Conservation (phyloP, 176 grass and related monocot species). For the Oryza nivara region DNA sequence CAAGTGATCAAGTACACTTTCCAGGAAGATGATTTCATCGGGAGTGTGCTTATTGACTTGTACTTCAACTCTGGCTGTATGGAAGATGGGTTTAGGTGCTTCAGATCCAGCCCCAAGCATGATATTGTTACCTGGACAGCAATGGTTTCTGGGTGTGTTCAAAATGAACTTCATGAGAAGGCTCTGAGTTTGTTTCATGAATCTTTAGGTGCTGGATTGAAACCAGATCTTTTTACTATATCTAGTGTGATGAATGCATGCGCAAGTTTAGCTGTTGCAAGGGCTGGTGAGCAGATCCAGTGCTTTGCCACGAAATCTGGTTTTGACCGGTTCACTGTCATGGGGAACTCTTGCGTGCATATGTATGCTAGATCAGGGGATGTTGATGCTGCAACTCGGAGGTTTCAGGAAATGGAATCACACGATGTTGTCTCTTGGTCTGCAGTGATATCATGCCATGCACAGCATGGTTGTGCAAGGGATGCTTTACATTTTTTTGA, state of each 20-base stretch:
- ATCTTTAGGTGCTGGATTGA: slow-evolving; percentile 48
- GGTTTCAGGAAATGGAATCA: slow-evolving; percentile 71
- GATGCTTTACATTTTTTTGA: slow-evolving; percentile 56
- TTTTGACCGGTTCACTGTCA: slow-evolving; percentile 53
- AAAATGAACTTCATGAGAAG: slow-evolving; percentile 58
- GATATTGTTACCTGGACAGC: slow-evolving; percentile 83
- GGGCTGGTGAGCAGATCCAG: slow-evolving; percentile 67
- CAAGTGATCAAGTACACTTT: slow-evolving; percentile 55
- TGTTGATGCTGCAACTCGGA: slow-evolving; percentile 57
- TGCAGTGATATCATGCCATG: slow-evolving; percentile 71
- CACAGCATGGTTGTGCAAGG: slow-evolving; percentile 69
- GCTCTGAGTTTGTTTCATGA: slow-evolving; percentile 64
- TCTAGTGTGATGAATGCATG: slow-evolving; percentile 72
- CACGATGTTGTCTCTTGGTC: slow-evolving; percentile 76
- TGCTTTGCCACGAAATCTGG: slow-evolving; percentile 62
- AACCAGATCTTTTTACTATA: slow-evolving; percentile 66
- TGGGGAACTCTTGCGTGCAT: slow-evolving; percentile 74
- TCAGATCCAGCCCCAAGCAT: slow-evolving; percentile 50
- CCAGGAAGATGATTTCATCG: slow-evolving; percentile 63
- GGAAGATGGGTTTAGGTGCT: slow-evolving; percentile 68
- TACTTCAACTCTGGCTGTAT: slow-evolving; percentile 56
- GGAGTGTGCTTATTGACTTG: slow-evolving; percentile 67
- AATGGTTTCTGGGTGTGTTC: slow-evolving; percentile 67
- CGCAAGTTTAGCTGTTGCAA: slow-evolving; percentile 63
- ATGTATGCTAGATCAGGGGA: slow-evolving; percentile 85